Evolutionary conservation across 371 early-diverging fungal genomes (phyloP), one percentile per base, ranked within the genome.

Genomic region (Mycotypha africana): DNA sequence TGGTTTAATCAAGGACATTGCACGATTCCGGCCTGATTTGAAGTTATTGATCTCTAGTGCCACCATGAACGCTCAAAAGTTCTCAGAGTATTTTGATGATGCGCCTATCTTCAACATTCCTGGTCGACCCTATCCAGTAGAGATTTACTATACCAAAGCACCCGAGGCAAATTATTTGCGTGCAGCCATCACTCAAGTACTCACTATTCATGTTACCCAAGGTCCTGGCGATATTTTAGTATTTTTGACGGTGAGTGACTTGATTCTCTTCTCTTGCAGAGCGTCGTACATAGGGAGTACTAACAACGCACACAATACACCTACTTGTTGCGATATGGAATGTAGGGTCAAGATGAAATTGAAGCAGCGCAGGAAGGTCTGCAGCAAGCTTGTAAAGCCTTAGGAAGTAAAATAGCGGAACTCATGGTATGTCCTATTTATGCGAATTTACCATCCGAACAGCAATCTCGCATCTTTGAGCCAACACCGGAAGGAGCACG

Each of bases 1-100:
- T 74, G 97, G 95, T 3, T 76, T 99, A 22, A 85, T 99, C 51
- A 98, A 97, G 65, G 96, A 96, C 78, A 92, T 96, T 66, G 86
- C 92, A 10, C 81, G 96, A 21, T 90, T 92, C 62, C 74, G 98
- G 33, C 90, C 91, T 7, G 97, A 97, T 50, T 70, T 98, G 16
- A 95, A 91, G 58, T 70, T 99, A 4, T 65, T 99, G 31, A 93
- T 99, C 54, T 96, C 98, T n/a, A 96, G 97, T 76, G 99, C 99
- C 0, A 99, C 99, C 0, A 86, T 97, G 88, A 89, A 97, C 56
- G 96, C 97, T 4, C 83, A 96, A 56, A 96, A 96, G 75, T 97
- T 97, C 56, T 78, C 90, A 0, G 83, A 85, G 33, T 98, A 93
- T 51, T 97, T 97, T 76, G 95, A 94, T 54, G 90, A 88, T 46